Base-by-base conservation (phyloP, 2,329 filamentous ascomycete species). In the Exophiala bonariae region DNA sequence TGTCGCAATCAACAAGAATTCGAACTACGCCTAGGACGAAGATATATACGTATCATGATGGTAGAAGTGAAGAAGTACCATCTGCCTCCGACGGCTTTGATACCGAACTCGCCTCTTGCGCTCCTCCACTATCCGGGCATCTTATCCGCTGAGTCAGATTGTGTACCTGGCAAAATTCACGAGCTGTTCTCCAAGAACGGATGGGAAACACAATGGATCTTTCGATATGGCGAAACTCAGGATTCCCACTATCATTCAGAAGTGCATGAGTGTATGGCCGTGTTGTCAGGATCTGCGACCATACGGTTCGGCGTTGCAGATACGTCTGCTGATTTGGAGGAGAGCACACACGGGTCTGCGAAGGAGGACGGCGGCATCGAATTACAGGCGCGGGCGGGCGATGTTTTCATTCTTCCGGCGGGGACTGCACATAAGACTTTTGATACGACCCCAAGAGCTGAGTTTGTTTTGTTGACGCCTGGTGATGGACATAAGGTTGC, bases 341-440 rank as follows among this genome's bases (percentile, higher is more conserved):
- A 63, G 4, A 72, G 64, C 38, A 75, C 71, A 0, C 60, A 69
- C 41, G 72, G 69, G 13, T 41, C 54, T 0, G 63, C 53, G 0
- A 65, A 63, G 19, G 78, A 82, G 50, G 59, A 66, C 0, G 77
- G 75, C 0, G 79, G 77, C 0, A 45, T 82, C 0, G 68, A 75
- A 37, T 42, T 82, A 0, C 49, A 70, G 3, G 80, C 75, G 0
- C 52, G 66, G 1, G 63, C 72, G 0, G 80, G 80, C 1, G 80
- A 83, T 54, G 77, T 82, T 0, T 82, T 83, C 50, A 64, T 83
- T 13, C 67, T 83, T 2, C 80, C 80, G 1, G 76, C 78, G 0
- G 79, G 79, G 0, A 69, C 77, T 1, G 71, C 76, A 8, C 79
- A 82, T 56, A 81, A 81, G 63, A 79, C 76, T 0, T 72, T 71